Evolutionary conservation across 345 rosid genomes (phyloP).

Genomic region (Sisymbrium irio): DNA sequence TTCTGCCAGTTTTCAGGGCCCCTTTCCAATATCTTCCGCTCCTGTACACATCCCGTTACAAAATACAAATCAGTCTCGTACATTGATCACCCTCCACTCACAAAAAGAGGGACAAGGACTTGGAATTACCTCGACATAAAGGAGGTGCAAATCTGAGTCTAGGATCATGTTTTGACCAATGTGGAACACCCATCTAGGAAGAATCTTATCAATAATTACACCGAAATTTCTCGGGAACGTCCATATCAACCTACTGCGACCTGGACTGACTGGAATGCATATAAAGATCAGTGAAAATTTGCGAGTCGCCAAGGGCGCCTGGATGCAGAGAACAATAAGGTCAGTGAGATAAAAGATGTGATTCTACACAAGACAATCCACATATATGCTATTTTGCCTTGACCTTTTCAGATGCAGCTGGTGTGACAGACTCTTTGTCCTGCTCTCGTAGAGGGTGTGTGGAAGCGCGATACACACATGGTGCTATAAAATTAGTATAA

Average conservation of each 20-base stretch:
- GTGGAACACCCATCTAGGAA: conserved; percentile 89
- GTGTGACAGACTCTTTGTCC: conserved; percentile 43
- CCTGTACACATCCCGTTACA: conserved; percentile 39
- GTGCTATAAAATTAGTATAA: conserved; percentile 55
- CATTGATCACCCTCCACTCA: conserved; percentile 1
- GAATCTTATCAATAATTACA: conserved; percentile 59
- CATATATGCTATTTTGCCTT: not conserved
- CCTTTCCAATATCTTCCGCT: conserved; percentile 69
- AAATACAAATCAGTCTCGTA: not conserved
- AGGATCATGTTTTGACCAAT: conserved; percentile 69
- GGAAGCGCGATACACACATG: conserved; percentile 62
- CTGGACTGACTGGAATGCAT: conserved; percentile 89
- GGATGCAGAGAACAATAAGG: conserved; percentile 7
- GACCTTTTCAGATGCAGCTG: conserved; percentile 42
- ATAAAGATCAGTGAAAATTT: conserved; percentile 63
- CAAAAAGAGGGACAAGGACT: too few species aligned
- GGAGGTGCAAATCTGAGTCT: conserved; percentile 87
- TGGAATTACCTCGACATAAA: conserved; percentile 68
- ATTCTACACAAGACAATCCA: not conserved
- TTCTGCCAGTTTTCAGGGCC: conserved; percentile 82
- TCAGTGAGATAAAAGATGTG: not conserved
- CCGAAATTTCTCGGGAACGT: conserved; percentile 71
- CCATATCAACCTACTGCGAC: conserved; percentile 87
- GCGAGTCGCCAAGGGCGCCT: conserved; percentile 30
- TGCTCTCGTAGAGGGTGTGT: conserved; percentile 39